Evolutionary conservation across 805 yeast species (phyloP).

Genomic region (Ogataea zsoltii): DNA sequence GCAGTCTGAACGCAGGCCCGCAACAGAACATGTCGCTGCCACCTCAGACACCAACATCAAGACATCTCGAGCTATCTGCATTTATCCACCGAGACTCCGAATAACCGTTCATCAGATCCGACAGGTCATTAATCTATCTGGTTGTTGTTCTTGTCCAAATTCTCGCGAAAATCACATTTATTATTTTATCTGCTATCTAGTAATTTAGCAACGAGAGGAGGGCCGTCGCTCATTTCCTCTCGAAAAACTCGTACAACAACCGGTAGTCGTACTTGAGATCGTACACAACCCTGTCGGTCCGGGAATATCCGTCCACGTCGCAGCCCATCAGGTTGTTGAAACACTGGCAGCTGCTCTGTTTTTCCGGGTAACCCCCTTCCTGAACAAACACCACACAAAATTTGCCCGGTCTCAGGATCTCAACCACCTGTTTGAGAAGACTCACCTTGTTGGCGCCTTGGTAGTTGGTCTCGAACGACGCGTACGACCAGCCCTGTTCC

Average conservation of each 20-base stretch:
- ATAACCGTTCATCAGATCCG: no score
- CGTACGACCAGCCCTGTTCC: slow-evolving; percentile 91
- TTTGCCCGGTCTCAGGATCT: slow-evolving; percentile 70
- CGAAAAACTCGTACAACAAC: slow-evolving; percentile 69
- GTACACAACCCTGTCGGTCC: slow-evolving; percentile 67
- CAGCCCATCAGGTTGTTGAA: slow-evolving; percentile 35
- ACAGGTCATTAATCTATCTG: no score
- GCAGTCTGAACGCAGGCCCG: no score
- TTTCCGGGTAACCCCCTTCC: slow-evolving; percentile 17
- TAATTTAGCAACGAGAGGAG: not conserved
- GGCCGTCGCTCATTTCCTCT: slow-evolving; percentile 26
- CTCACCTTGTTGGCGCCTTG: slow-evolving; percentile 51
- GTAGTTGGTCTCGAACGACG: slow-evolving; percentile 90
- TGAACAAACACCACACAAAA: slow-evolving; percentile 50
- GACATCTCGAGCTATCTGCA: no score
- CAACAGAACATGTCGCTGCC: no score
- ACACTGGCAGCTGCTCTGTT: slow-evolving; percentile 2
- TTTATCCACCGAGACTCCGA: no score
- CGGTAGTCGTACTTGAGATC: slow-evolving; percentile 71
- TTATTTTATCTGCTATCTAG: no score
- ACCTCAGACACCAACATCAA: no score
- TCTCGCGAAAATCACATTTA: no score
- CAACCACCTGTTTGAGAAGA: slow-evolving; percentile 61
- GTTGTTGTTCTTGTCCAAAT: no score
- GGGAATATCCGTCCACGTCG: slow-evolving; percentile 50